Conservation (phyloP, 192 early-diverging fungal species). For the Funneliformis mosseae region DNA sequence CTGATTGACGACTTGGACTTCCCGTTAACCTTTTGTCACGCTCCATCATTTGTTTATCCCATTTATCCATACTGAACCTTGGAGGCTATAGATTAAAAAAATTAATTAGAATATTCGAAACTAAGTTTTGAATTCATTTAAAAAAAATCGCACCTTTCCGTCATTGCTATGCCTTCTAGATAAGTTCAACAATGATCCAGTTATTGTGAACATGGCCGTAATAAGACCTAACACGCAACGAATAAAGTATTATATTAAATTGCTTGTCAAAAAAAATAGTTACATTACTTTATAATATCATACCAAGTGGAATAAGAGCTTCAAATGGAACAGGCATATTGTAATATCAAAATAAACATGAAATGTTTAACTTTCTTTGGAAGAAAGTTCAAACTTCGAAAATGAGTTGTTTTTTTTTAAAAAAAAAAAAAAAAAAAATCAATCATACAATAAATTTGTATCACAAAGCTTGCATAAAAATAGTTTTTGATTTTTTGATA, state of each 20-base stretch:
- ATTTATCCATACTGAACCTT: slow-evolving; percentile 68
- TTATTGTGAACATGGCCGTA: slow-evolving; percentile 64
- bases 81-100: slow-evolving; percentile 46
- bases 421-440: too few species aligned
- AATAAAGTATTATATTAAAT: not conserved
- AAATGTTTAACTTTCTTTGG: too few species aligned
- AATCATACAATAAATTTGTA: too few species aligned
- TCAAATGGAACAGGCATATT: slow-evolving; percentile 79
- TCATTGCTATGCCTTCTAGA: slow-evolving; percentile 64
- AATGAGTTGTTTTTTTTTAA: too few species aligned
- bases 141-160: slow-evolving; percentile 55
- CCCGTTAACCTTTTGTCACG: slow-evolving; percentile 78
- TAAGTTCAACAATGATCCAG: slow-evolving; percentile 59
- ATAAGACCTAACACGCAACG: slow-evolving; percentile 47
- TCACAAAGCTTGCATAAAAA: not conserved
- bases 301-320: slow-evolving; percentile 72
- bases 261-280: not conserved
- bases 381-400: too few species aligned
- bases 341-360: not conserved
- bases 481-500: too few species aligned
- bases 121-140: not conserved
- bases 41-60: slow-evolving; percentile 80
- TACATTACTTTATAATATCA: not conserved
- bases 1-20: slow-evolving; percentile 64
- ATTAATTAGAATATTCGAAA: not conserved